Evolutionary conservation across 345 rosid species (phyloP), one percentile per base, ranked within the genome.

Genomic region (Moringa oleifera): DNA sequence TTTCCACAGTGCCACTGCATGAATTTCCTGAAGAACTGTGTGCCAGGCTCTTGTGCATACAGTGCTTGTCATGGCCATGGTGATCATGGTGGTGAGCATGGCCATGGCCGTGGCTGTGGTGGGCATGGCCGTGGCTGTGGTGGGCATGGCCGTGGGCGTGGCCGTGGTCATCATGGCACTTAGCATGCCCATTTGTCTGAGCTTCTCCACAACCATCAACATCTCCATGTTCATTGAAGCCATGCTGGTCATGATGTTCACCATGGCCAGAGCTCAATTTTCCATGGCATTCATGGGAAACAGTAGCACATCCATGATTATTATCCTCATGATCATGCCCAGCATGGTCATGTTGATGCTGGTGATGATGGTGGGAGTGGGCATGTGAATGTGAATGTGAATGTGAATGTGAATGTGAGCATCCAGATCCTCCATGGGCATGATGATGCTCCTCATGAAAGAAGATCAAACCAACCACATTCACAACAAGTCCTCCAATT

Each of bases 391-490:
- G 77, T 2, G 81, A 68, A 24, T 77, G 58, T 0, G 85, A 71
- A 46, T 81, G 86, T 0, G 87, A 71, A 19, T 82, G 80, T 11
- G 88, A 83, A 67, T 89, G 96, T 0, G 90, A 57, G 81, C 97
- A 90, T 28, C 77, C 77, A 15, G 91, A 76, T 23, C 93, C 97
- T 57, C 97, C 97, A 74, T 93, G 98, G 33, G 97, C 98, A 80
- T 90, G 98, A 78, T 93, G 94, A 82, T 93, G 98, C 77, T 93
- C 98, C 69, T 93, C 98, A 20, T 93, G 98, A 71, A 93, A 93
- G 83, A 93, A 93, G 53, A 93, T 78, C 72, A 90, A 77, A 59
- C 98, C 98, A 18, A 90, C 75, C 54, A 90, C 66, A 81, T 93
- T 90, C 63, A 93, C 98, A 18, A 88, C 59, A 51, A 93, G 86